These are phyloP conservation scores for Tricholoma bakamatsutake DNA, from an alignment of 768 basidiomycete species.

Conservation along the genomic window DNA sequence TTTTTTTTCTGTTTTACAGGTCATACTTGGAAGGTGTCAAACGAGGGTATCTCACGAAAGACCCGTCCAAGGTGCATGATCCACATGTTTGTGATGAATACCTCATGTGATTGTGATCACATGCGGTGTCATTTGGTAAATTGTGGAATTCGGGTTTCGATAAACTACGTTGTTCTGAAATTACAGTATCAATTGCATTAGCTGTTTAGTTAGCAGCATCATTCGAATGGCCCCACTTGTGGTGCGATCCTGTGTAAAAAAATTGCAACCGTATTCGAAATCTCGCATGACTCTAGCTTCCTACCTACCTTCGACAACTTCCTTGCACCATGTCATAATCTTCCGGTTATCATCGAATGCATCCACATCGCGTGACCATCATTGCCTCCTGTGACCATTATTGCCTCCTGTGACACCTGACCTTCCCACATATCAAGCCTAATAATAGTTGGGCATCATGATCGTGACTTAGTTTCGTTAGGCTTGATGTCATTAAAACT, in stretches of 20 bases:
- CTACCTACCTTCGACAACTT: too few species aligned
- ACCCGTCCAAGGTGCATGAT: conserved; percentile 53
- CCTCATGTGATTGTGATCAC: conserved; percentile 13
- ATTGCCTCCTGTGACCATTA: background rate
- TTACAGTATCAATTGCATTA: too few species aligned
- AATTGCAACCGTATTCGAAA: too few species aligned
- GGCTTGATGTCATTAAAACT: too few species aligned
- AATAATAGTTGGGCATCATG: background rate
- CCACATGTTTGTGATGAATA: conserved; percentile 62
- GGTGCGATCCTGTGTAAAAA: too few species aligned
- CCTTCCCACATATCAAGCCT: background rate
- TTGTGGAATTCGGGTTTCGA: background rate
- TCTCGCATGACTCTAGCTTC: too few species aligned
- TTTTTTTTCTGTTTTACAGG: conserved; percentile 31
- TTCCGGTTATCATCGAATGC: background rate
- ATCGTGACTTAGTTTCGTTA: too few species aligned
- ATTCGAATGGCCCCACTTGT: too few species aligned
- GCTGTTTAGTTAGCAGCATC: too few species aligned
- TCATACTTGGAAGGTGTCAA: conserved; percentile 61
- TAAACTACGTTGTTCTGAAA: too few species aligned
- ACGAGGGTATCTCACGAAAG: conserved; percentile 54
- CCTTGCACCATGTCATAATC: background rate
- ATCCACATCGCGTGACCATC: too few species aligned
- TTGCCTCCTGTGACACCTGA: background rate
- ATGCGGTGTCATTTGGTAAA: background rate